Conservation (phyloP, 2,329 filamentous ascomycete genomes). For the Juglanconis sp. region DNA sequence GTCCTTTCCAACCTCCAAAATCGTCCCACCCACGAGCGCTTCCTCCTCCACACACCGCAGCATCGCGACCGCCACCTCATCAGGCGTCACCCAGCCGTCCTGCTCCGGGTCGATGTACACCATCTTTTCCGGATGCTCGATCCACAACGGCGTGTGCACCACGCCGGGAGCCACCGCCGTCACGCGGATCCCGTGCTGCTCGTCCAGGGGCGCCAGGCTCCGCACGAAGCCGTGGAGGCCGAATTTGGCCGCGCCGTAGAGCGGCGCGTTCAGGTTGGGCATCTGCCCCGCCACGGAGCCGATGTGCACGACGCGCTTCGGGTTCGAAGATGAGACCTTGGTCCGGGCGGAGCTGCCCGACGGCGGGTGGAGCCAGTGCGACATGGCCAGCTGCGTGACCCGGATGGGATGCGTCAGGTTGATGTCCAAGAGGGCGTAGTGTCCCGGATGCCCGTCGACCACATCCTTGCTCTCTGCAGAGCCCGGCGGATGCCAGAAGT, state of each 20-base stretch:
- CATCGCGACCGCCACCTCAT: constrained; percentile 44
- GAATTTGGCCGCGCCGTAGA: constrained; percentile 39
- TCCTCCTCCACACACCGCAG: constrained; percentile 34
- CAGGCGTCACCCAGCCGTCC: constrained; percentile 39
- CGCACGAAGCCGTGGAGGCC: constrained; percentile 39
- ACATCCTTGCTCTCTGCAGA: constrained; percentile 31
- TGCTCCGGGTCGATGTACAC: constrained; percentile 29
- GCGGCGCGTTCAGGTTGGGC: constrained; percentile 30
- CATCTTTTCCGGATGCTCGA: constrained; percentile 42
- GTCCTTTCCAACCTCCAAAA: constrained; percentile 38
- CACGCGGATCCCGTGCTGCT: constrained; percentile 33
- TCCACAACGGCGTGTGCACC: constrained; percentile 44
- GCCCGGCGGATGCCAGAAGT: constrained; percentile 41
- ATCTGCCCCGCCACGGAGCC: constrained; percentile 35
- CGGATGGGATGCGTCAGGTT: constrained; percentile 42
- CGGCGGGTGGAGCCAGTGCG: constrained; percentile 33
- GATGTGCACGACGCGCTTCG: constrained; percentile 37
- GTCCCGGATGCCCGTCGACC: constrained; percentile 21
- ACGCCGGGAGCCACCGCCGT: constrained; percentile 43
- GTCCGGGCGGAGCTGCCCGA: not conserved
- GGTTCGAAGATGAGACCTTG: constrained; percentile 25
- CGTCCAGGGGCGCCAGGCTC: constrained; percentile 35
- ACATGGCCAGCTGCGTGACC: constrained; percentile 37
- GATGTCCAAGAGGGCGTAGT: constrained; percentile 36
- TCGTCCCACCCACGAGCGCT: constrained; percentile 34